Conservation (phyloP, 495 filamentous ascomycete genomes). For the Aspergillus nidulans region DNA sequence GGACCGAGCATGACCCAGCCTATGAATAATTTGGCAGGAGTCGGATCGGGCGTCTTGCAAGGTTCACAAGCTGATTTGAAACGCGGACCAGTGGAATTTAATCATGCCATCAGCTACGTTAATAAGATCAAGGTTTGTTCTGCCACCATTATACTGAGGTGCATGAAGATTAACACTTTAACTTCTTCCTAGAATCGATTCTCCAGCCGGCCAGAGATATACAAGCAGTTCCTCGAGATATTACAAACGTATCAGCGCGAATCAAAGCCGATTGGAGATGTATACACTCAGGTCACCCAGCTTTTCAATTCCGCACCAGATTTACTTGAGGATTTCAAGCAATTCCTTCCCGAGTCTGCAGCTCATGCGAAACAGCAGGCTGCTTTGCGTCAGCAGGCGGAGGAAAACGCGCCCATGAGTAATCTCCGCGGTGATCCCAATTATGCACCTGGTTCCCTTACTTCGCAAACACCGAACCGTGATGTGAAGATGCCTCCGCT, state of each 20-base stretch:
- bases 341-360: conserved; percentile 95
- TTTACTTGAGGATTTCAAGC: conserved; percentile 96
- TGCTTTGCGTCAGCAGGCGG: conserved; percentile 55
- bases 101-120: conserved; percentile 98
- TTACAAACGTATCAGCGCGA: conserved; percentile 98
- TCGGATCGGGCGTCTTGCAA: conserved; percentile 42
- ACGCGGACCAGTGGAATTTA: conserved; percentile 95
- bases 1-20: conserved; percentile 46
- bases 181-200: conserved; percentile 73
- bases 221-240: conserved; percentile 98
- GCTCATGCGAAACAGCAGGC: conserved; percentile 78
- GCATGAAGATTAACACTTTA: background rate
- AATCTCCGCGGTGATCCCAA: conserved; percentile 52
- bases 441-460: conserved; percentile 38
- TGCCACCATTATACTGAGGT: background rate
- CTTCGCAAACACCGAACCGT: conserved; percentile 48
- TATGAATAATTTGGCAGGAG: conserved; percentile 42
- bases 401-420: conserved; percentile 60
- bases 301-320: conserved; percentile 94
- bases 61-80: conserved; percentile 63
- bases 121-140: conserved; percentile 94
- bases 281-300: conserved; percentile 94
- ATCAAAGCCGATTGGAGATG: conserved; percentile 97
- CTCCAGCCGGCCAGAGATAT: conserved; percentile 90
- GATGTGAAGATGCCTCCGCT: conserved; percentile 82